Evolutionary conservation across 1,284 basidiomycete genomes (phyloP), one percentile per base, ranked within the genome.

Genomic region (Spongiforma sp.): DNA sequence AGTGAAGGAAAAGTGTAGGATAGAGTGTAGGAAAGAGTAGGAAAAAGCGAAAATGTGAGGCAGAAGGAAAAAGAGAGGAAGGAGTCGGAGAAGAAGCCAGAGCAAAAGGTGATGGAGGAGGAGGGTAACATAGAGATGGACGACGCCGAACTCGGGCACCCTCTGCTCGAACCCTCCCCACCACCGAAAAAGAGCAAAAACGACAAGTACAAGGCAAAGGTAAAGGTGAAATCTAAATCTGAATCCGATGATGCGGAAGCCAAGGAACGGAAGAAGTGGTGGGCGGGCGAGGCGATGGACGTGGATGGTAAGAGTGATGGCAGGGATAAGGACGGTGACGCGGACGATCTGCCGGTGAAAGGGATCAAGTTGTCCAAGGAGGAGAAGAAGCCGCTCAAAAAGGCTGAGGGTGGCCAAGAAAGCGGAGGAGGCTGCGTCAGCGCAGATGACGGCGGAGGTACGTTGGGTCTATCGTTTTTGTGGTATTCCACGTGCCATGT

Each of bases 351-450:
- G n/a, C 80, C 86, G 11, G 69, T 79, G 64, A 93, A 92, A 80
- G 93, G 91, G 79, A 82, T 84, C 66, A 93, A 93, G 80, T 69
- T 92, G 67, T 89, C 87, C 52, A 93, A 93, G 79, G 91, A 93
- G 79, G 90, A 93, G 80, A 93, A 93, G 82, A 92, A 91, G 81
- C 88, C 88, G 36, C 79, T 90, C 75, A 94, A 92, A 80, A 92
- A 90, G 79, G 87, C 86, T 89, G 80, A 93, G 93, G 80, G 83
- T 85, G 68, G 81, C 78, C 14, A 83, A 85, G 73, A 78, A 75
- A 61, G 81, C 66, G 14, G 72, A 80, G 62, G 82, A 78, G 48
- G 78, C 69, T 30, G 28, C 28, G 48, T 15, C 26, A 24, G 43
- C 43, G 43, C n/a, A 21, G 56, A 80, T 74, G 30, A 75, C 71